Evolutionary conservation across 108 stramenopile species (phyloP).

Genomic region (Pseudonitzschia pungens): DNA sequence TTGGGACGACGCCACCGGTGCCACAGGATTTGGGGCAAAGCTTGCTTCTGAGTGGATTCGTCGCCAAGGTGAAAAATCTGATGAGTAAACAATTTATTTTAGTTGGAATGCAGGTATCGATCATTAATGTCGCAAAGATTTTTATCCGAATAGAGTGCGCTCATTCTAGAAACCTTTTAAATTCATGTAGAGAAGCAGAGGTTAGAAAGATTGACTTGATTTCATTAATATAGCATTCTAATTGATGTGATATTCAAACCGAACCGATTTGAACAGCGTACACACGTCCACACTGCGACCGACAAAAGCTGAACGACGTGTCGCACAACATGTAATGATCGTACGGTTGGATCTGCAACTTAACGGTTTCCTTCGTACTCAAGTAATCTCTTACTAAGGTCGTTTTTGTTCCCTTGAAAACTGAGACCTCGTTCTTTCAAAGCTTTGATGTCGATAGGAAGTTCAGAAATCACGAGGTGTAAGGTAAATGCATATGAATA

Average conservation of each 20-base stretch:
- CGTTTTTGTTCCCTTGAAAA: conserved; percentile 87
- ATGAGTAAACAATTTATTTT: background rate
- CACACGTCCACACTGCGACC: no score
- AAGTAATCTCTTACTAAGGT: conserved; percentile 60
- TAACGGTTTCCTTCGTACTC: conserved; percentile 79
- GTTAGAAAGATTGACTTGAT: no score
- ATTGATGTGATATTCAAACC: no score
- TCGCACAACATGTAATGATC: no score
- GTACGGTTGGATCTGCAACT: background rate
- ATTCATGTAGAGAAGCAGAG: no score
- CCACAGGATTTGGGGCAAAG: conserved; percentile 93
- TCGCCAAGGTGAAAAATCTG: conserved; percentile 54
- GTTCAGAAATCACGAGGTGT: background rate
- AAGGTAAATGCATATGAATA: background rate
- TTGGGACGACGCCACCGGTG: conserved; percentile 82
- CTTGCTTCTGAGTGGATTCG: conserved; percentile 86
- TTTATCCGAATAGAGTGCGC: no score
- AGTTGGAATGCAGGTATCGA: no score
- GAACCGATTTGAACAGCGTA: no score
- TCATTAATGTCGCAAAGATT: no score
- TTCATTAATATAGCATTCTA: no score
- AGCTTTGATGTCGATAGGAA: conserved; percentile 34
- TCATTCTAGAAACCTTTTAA: no score
- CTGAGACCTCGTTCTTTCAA: conserved; percentile 80
- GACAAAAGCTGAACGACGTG: no score